Base-by-base conservation (phyloP, 352 stramenopile species). In the Pythium aphanidermatum region DNA sequence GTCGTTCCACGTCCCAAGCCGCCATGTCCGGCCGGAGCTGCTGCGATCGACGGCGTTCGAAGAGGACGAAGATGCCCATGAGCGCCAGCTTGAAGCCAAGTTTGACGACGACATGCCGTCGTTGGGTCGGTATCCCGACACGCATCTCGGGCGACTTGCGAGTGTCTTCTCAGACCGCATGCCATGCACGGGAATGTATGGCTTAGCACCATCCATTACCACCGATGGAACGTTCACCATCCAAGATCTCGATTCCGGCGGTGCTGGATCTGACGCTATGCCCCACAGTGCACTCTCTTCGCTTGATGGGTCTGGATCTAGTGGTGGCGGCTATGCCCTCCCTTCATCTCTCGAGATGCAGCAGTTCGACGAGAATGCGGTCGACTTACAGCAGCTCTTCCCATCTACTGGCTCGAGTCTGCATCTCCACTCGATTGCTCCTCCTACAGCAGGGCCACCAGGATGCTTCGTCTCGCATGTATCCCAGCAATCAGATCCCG, bases 341-440 rank as follows among this genome's bases (percentile, higher is more conserved):
- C 41, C 28, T 10, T 29, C 55, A 12, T 29, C 41, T n/a, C 25
- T 63, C 12, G 55, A 55, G 3, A 55, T 63, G 55, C 48, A 34
- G 17, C 34, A 44, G 16, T 53, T 58, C 16, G 55, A 63, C 10
- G 56, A 65, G 3, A 41, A 28, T 1, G 39, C 17, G 20, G 56
- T 46, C 33, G 56, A 65, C 30, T 27, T 65, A 1, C 56, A 60
- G 45, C 56, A 65, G 41, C 50, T 65, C 13, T 65, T 65, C 19
- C 56, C 56, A 4, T 31, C 43, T 1, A 23, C 13, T 4, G 8
- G 32, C 2, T 55, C 44, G 1, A 46, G 5, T 13, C 7, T 17
- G 14, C 28, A 32, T 8, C 8, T 10, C 43, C 4, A 38, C 5
- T 26, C 3, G 4, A 27, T 16, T 42, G 51, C 12, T 21, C 27